Percentiles rank a stretch among this genome's conserved stretches.
phyloP scores from a whole-genome alignment of 805 yeast species.

The Metschnikowia cubensis region DNA sequence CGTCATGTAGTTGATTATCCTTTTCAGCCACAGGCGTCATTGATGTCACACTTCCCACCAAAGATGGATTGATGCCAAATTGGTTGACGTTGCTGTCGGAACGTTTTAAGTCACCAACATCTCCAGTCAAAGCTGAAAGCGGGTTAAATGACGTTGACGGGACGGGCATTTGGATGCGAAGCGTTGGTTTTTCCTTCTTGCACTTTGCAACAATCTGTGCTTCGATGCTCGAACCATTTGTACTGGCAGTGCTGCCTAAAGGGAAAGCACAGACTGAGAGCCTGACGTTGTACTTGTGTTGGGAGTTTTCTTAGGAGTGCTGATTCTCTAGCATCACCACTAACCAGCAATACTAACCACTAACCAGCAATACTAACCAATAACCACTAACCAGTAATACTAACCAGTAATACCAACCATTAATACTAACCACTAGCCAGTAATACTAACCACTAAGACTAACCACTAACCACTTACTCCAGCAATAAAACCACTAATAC shows the following conservation, averaged over 20 bases:
- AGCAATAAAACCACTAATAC: too few relatives aligned
- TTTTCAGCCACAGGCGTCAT: conserved; percentile 82
- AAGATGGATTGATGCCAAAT: conserved; percentile 59
- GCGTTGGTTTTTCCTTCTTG: conserved; percentile 48
- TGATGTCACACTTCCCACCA: conserved; percentile 49
- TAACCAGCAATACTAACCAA: too few relatives aligned
- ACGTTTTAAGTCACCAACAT: conserved; percentile 18
- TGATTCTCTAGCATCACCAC: too few relatives aligned
- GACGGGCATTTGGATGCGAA: conserved; percentile 72
- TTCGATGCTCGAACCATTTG: neutral
- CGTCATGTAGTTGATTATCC: conserved; percentile 21
- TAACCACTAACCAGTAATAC: too few relatives aligned
- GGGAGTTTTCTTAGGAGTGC: too few relatives aligned
- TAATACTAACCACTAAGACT: too few relatives aligned
- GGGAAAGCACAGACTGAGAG: conserved; percentile 3
- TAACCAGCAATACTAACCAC: too few relatives aligned
- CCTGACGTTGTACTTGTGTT: conserved; percentile 1
- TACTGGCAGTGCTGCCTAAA: conserved; percentile 5
- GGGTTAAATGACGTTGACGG: conserved; percentile 44
- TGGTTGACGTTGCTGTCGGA: conserved; percentile 52
- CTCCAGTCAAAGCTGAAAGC: conserved; percentile 37
- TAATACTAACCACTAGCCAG: too few relatives aligned
- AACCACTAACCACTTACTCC: too few relatives aligned
- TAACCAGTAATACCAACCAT: too few relatives aligned
- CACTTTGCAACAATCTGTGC: conserved; percentile 7